phyloP scores from a whole-genome alignment of 495 filamentous ascomycete species.

The Neurospora africana region DNA sequence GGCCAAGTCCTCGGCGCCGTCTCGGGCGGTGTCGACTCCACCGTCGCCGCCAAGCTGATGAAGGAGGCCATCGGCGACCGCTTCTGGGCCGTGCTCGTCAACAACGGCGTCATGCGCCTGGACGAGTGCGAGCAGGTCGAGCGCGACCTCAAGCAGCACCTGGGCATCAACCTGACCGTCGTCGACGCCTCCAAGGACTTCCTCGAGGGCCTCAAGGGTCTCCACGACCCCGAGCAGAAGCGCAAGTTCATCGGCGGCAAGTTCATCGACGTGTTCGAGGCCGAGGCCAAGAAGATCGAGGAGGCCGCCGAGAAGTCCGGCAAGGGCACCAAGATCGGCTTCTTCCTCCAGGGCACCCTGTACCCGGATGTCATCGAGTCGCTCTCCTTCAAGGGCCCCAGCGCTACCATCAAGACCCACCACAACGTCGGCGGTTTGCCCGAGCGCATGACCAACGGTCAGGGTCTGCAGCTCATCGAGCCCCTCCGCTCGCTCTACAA shows the following conservation, averaged over 20 bases:
- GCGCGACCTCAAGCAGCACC: slow-evolving; percentile 58
- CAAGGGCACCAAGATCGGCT: slow-evolving; percentile 21
- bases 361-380: slow-evolving; percentile 66
- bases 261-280: slow-evolving; percentile 84
- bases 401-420: slow-evolving; percentile 69
- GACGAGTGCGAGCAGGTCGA: slow-evolving; percentile 76
- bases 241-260: slow-evolving; percentile 69
- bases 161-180: slow-evolving; percentile 86
- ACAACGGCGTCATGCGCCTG: slow-evolving; percentile 77
- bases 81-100: slow-evolving; percentile 80
- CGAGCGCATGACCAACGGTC: slow-evolving; percentile 24
- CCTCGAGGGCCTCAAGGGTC: slow-evolving; percentile 60
- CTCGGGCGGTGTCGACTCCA: slow-evolving; percentile 86
- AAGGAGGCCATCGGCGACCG: slow-evolving; percentile 56
- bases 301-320: slow-evolving; percentile 50
- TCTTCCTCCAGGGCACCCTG: slow-evolving; percentile 20
- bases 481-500: slow-evolving; percentile 74
- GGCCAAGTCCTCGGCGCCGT: slow-evolving; percentile 80
- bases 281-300: slow-evolving; percentile 67
- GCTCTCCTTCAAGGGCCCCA: slow-evolving; percentile 73
- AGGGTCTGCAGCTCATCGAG: slow-evolving; percentile 40
- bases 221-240: slow-evolving; percentile 80
- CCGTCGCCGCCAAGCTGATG: slow-evolving; percentile 83
- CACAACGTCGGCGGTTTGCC: slow-evolving; percentile 75
- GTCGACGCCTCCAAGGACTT: slow-evolving; percentile 72